A percentile compares a stretch with the other conserved stretches of the same genome.
These are phyloP conservation scores for Phytophthora agathidicida DNA, from an alignment of 352 stramenopile genomes.

Conservation along the genomic window DNA sequence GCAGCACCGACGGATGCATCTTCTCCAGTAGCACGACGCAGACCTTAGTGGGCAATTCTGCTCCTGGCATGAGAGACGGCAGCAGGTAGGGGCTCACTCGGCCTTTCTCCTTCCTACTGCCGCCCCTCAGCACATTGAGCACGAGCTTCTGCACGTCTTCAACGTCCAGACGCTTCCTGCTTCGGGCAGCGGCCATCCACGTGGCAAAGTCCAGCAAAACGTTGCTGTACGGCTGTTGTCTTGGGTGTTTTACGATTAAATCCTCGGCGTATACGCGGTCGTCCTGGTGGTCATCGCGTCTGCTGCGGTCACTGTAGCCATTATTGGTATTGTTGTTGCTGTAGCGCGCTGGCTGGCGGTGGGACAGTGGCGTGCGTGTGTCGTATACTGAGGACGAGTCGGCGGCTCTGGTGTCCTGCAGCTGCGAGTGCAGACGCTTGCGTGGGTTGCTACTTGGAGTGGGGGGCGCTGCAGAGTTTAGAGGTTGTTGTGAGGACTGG, in stretches of 20 bases:
- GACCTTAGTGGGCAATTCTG: conserved; percentile 59
- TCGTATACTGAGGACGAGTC: conserved; percentile 15
- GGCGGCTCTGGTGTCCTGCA: not conserved
- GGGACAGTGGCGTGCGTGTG: conserved; percentile 16
- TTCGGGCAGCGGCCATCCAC: conserved; percentile 66
- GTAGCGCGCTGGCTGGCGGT: conserved; percentile 25
- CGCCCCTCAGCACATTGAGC: conserved; percentile 45
- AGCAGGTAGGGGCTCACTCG: conserved; percentile 59
- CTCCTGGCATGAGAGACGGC: conserved; percentile 50
- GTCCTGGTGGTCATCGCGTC: conserved; percentile 35
- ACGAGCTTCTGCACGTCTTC: conserved; percentile 72
- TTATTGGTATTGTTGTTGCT: conserved; percentile 4
- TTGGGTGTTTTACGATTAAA: conserved; percentile 70
- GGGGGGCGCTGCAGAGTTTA: conserved; percentile 9
- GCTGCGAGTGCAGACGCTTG: conserved; percentile 24
- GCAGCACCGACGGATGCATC: conserved; percentile 72
- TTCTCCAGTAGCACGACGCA: conserved; percentile 76
- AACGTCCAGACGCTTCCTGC: conserved; percentile 53
- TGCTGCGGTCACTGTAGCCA: conserved; percentile 19
- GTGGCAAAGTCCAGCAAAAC: conserved; percentile 73
- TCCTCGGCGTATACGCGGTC: conserved; percentile 59
- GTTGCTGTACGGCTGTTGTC: conserved; percentile 63
- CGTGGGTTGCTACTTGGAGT: conserved; percentile 16
- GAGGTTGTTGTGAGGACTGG: conserved; percentile 1
- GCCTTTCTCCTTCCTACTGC: conserved; percentile 21